Evolutionary conservation across 805 yeast species (phyloP).

Genomic region (Debaryomyces hansenii): DNA sequence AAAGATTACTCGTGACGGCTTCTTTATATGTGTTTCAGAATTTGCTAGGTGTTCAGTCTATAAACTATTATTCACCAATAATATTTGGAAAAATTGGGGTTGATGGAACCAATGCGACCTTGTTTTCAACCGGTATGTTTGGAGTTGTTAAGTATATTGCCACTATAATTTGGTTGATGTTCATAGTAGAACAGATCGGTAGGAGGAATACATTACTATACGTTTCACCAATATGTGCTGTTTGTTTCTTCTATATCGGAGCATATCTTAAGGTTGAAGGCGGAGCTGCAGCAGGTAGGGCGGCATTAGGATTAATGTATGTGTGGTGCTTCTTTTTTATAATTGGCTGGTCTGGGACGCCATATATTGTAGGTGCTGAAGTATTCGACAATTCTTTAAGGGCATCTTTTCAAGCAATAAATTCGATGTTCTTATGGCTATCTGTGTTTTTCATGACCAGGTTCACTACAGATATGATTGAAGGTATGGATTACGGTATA

Average conservation of each 20-base stretch:
- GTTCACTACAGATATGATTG: constrained; percentile 45
- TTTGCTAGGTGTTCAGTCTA: constrained; percentile 49
- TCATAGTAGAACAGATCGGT: constrained; percentile 48
- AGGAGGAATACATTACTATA: constrained; percentile 42
- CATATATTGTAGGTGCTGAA: constrained; percentile 49
- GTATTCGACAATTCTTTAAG: constrained; percentile 44
- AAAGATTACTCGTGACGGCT: constrained; percentile 37
- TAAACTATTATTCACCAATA: constrained; percentile 54
- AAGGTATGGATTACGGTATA: constrained; percentile 43
- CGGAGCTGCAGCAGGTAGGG: constrained; percentile 37
- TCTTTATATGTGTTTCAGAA: constrained; percentile 44
- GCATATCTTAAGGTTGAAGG: constrained; percentile 40
- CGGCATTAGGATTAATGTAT: constrained; percentile 47
- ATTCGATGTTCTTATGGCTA: constrained; percentile 48
- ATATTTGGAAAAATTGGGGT: constrained; percentile 53
- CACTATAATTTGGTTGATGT: constrained; percentile 44
- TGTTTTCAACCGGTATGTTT: constrained; percentile 54
- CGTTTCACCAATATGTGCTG: constrained; percentile 39
- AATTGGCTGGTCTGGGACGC: constrained; percentile 46
- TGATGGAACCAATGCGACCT: constrained; percentile 42
- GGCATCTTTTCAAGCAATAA: constrained; percentile 42
- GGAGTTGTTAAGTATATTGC: constrained; percentile 51
- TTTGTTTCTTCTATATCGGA: constrained; percentile 50
- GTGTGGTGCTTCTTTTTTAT: constrained; percentile 48
- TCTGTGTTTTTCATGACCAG: constrained; percentile 52